Base-by-base conservation (phyloP, 768 basidiomycete species). In the Amanita pallidorosea region DNA sequence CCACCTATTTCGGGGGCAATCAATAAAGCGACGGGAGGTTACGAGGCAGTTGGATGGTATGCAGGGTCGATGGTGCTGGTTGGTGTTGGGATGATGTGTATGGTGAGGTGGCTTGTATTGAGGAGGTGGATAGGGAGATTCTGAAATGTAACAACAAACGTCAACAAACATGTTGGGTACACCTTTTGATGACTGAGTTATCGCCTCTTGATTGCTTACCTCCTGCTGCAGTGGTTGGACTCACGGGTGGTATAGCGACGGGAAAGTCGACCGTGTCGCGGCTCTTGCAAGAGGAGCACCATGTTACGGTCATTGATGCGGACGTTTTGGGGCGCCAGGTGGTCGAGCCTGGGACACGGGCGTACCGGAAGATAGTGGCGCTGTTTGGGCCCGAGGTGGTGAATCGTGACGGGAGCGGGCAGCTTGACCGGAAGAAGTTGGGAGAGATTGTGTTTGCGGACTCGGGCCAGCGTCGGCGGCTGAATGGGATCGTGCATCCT, bases 181-280 rank as follows among this genome's bases (percentile, higher is more conserved):
- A n/a, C n/a, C n/a, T n/a, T n/a, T n/a, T n/a, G n/a, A n/a, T n/a
- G n/a, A n/a, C n/a, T n/a, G n/a, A n/a, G n/a, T n/a, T n/a, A n/a
- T n/a, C n/a, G n/a, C n/a, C n/a, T n/a, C n/a, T n/a, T 17, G 11
- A 9, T 42, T 1, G n/a, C 18, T 6, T 29, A 31, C n/a, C 1
- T 31, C 15, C 40, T 12, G 20, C 11, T 17, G 17, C 47, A 95
- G 94, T 98, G 53, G 78, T 96, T 54, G 95, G 96, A 36, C 78
- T 99, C 18, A 97, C 95, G 25, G 96, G 96, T 7, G 91, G 94
- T 2, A 97, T 99, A 52, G 90, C 93, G 18, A 93, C 92, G 6
- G 93, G 95, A 48, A 99, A 99, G 69, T 96, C 94, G 0, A 88
- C 92, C 11, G 96, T 93, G 9, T 89, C 93, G 0, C 66, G 68